Evolutionary conservation across 2,329 filamentous ascomycete genomes (phyloP).

Genomic region (Neocatenulostroma microsporum): DNA sequence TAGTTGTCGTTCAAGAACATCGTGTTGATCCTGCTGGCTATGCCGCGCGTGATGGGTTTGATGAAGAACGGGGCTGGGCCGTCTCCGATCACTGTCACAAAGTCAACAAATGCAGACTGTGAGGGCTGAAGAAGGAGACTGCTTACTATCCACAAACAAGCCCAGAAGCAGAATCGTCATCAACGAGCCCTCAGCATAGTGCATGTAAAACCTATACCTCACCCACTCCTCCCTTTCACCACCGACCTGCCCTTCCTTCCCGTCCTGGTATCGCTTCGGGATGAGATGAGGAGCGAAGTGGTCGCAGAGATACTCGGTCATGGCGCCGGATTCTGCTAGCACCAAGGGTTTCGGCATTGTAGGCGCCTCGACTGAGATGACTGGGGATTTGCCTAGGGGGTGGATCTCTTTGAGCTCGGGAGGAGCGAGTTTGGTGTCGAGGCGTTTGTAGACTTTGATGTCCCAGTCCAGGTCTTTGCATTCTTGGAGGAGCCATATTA

Average conservation of each 20-base stretch:
- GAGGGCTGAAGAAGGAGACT: too few relatives aligned
- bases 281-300: slow-evolving; percentile 49
- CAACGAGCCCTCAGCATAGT: slow-evolving; percentile 77
- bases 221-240: slow-evolving; percentile 55
- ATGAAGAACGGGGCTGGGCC: slow-evolving; percentile 61
- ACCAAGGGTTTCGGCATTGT: slow-evolving; percentile 45
- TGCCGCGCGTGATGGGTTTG: slow-evolving; percentile 52
- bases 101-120: neutral
- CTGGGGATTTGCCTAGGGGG: slow-evolving; percentile 78
- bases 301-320: slow-evolving; percentile 74
- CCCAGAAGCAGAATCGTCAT: slow-evolving; percentile 63
- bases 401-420: slow-evolving; percentile 69
- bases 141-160: slow-evolving; percentile 52
- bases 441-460: slow-evolving; percentile 69
- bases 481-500: slow-evolving; percentile 80
- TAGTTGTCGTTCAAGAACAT: slow-evolving; percentile 42
- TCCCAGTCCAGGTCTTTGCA: slow-evolving; percentile 66
- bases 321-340: slow-evolving; percentile 73
- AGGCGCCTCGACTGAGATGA: slow-evolving; percentile 57
- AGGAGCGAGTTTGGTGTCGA: slow-evolving; percentile 59
- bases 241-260: slow-evolving; percentile 48
- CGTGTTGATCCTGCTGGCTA: slow-evolving; percentile 43
- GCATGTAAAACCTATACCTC: slow-evolving; percentile 62
- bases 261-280: slow-evolving; percentile 46
- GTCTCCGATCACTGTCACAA: slow-evolving; percentile 30